Percentiles rank a stretch among this genome's conserved stretches.
Conservation (phyloP, 805 yeast genomes). For the Grigorovia jiainica region DNA sequence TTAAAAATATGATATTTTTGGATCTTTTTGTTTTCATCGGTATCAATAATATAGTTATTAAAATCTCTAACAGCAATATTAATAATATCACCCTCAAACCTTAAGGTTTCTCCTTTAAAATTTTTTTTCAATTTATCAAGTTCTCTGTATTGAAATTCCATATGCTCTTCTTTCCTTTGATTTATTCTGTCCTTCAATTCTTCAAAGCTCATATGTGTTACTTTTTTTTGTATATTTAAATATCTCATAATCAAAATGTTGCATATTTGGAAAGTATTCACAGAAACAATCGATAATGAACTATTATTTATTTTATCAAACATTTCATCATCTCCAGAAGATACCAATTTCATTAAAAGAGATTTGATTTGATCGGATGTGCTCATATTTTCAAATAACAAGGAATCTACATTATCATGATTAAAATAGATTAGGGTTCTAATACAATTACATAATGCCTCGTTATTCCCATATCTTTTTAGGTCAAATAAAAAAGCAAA, state of each 20-base stretch:
- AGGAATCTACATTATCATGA: background rate
- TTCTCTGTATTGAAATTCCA: background rate
- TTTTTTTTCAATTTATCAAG: background rate
- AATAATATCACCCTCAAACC: background rate
- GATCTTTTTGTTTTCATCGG: conserved; percentile 1
- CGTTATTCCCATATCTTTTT: background rate
- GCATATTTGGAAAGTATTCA: background rate
- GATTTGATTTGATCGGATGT: background rate
- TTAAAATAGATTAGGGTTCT: background rate
- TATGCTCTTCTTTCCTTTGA: background rate
- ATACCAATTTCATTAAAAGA: background rate
- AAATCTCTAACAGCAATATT: background rate
- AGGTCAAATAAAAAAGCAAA: background rate
- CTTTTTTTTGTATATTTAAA: background rate
- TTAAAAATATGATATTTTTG: background rate
- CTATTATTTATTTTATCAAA: background rate
- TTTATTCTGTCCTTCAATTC: background rate
- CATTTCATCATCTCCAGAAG: background rate
- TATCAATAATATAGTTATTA: background rate
- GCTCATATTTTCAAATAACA: background rate
- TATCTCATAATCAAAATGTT: background rate
- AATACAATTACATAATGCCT: background rate
- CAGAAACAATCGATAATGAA: background rate
- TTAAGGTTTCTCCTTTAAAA: background rate
- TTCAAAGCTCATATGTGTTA: background rate